phyloP scores from a whole-genome alignment of 2,329 filamentous ascomycete species.

The Geosmithia morbida region DNA sequence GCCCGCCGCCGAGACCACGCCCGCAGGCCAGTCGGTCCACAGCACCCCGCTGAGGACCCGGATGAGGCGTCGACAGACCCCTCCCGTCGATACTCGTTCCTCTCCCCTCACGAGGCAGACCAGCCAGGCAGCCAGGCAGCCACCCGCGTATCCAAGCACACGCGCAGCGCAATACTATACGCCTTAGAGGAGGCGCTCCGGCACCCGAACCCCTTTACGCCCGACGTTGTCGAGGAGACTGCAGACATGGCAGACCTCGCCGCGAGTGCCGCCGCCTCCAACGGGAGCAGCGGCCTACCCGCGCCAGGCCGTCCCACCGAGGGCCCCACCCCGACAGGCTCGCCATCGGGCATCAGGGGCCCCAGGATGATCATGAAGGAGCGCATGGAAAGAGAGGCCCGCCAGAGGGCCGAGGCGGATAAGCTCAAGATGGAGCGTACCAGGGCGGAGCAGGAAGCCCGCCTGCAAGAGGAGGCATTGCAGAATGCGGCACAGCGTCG shows the following conservation, averaged over 20 bases:
- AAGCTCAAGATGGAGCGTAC: slow-evolving; percentile 37
- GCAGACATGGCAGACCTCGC: slow-evolving; percentile 80
- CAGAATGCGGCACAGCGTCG: slow-evolving; percentile 46
- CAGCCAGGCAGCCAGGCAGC: slow-evolving; percentile 27
- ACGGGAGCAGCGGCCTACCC: slow-evolving; percentile 28
- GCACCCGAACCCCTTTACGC: slow-evolving; percentile 67
- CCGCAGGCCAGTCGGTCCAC: slow-evolving; percentile 24
- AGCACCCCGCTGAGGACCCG: slow-evolving; percentile 31
- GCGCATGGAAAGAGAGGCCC: slow-evolving; percentile 61
- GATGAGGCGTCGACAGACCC: slow-evolving; percentile 22
- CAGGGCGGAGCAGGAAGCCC: slow-evolving; percentile 41
- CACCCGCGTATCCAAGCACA: slow-evolving; percentile 64
- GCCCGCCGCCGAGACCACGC: not conserved
- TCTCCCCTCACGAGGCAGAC: slow-evolving; percentile 11
- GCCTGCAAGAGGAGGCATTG: slow-evolving; percentile 38
- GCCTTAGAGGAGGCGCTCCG: slow-evolving; percentile 83
- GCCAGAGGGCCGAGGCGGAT: slow-evolving; percentile 53
- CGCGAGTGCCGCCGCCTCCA: slow-evolving; percentile 36
- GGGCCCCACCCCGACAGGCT: slow-evolving; percentile 36
- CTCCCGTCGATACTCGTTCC: slow-evolving; percentile 11
- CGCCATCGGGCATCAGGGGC: slow-evolving; percentile 57
- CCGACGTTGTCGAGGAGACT: slow-evolving; percentile 75
- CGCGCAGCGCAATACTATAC: slow-evolving; percentile 82
- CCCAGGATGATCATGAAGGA: slow-evolving; percentile 88
- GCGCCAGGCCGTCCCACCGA: slow-evolving; percentile 28